Evolutionary conservation across 306 rosid genomes (phyloP), one percentile per base, ranked within the genome.

Genomic region (Delonix regia): DNA sequence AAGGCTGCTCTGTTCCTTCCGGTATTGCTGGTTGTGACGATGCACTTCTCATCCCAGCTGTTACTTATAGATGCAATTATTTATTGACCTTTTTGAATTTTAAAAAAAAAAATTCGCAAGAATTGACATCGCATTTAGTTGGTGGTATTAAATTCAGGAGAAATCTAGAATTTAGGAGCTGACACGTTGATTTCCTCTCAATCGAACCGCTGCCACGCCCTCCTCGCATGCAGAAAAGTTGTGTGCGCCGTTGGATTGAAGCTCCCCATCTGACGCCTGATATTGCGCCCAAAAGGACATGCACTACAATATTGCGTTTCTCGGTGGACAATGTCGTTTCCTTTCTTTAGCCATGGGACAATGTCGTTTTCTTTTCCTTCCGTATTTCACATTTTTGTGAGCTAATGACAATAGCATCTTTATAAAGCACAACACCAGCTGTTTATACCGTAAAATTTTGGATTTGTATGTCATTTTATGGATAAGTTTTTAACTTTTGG

Each of bases 141-240:
- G 21, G 57, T 28, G 1, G 19, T 22, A 36, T 60, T 25, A 8
- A 22, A 47, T 22, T 45, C 18, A 1, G 60, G 80, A 75, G 51
- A 63, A 57, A n/a, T 87, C 74, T 67, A 75, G 83, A 78, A 48
- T 65, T 11, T 22, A 11, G 18, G 33, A 71, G 24, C 15, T 48
- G 78, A 27, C 90, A 82, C 86, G 74, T 77, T 33, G 22, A 33
- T 63, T 44, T 34, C 1, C 18, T 15, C 61, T 30, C 16, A 21
- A 15, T 78, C 44, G 21, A 53, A 69, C 55, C 55, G 74, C 74
- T 61, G 81, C 70, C 83, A 83, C 86, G 65, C 55, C 19, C 28
- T 49, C 45, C 68, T 69, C 9, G 30, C 82, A 62, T 82, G 85
- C 69, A 22, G 24, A 15, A 51, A 52, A 13, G 62, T 45, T 10